Evolutionary conservation across 1,284 basidiomycete species (phyloP), one percentile per base, ranked within the genome.

Genomic region (Ganoderma resinaceum): DNA sequence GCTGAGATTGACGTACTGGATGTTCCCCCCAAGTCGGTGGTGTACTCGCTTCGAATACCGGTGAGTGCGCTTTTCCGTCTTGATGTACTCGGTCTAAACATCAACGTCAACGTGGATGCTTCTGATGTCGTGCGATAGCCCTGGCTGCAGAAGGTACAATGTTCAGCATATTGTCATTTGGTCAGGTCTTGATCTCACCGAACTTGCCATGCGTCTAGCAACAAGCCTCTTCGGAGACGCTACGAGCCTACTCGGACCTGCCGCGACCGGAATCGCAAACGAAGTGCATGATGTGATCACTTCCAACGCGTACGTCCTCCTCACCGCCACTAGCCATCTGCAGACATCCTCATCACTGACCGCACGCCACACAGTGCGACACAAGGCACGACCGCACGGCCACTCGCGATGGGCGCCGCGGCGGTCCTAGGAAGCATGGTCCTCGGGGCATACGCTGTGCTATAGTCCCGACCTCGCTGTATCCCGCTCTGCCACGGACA

Each of bases 351-450:
- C 12, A 23, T 26, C 12, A 23, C 16, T 40, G 37, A 40, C 35
- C 1, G n/a, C n/a, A 35, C 37, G 29, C 18, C 35, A 20, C 33
- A 16, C 31, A 59, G 57, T 2, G 57, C 35, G n/a, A 11, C 37
- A 26, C 57, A 59, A 40, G 57, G 7, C 14, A 26, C 57, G 11
- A 37, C 26, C 11, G 37, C 57, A 59, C 35, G 37, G 20, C 57
- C 57, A 40, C 57, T 59, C 57, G n/a, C 57, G 37, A 59, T 59
- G 20, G 57, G 57, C 11, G 57, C 37, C 3, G 57, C 37, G 14
- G 20, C 37, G 3, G 55, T 57, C 37, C 20, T 59, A 8, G 37
- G 35, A 26, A 59, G 57, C 26, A 26, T 59, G 57, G 16, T 59
- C 33, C 35, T 40, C 16, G 57, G 57, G 57, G 57, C 37, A 26